Evolutionary conservation across 371 early-diverging fungal species (phyloP), one percentile per base, ranked within the genome.

Genomic region (Lichtheimia hyalospora): DNA sequence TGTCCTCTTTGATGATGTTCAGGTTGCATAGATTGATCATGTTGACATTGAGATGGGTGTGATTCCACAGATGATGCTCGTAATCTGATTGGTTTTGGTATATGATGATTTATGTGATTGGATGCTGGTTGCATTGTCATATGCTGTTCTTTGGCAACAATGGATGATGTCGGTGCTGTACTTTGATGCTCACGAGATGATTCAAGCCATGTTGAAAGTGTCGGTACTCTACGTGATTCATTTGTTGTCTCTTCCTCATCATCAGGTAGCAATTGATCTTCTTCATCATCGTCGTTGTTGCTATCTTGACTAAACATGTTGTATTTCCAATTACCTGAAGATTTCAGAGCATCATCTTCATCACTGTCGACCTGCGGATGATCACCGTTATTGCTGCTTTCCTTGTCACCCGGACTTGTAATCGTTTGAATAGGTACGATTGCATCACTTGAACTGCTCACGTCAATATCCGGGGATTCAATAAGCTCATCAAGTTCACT

Each of bases 271-370:
- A 58, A 52, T 25, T 60, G 60, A 46, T 52, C 20, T 16, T 57
- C 54, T 5, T 41, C 55, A 15, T 51, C 56, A 15, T 39, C 21
- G 12, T 21, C 21, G 13, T 49, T 13, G 21, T 21, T 24, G 49
- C 49, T 27, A 6, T 51, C 60, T 16, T 59, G 55, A 7, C 56
- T 62, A 7, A 39, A 48, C 62, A 58, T 62, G 3, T 52, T 54
- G 51, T 55, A 67, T 16, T 51, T 43, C 67, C 67, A 62, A 21
- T 24, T 28, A 42, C 27, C 28, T 5, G 28, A 27, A 34, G 34
- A 8, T 8, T 8, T 34, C 34, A 34, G 10, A 34, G 34, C 10
- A 34, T 34, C 34, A 25, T 55, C 27, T n/a, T 59, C 57, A 5
- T 62, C 62, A 41, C 24, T 15, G 7, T 58, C 49, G 20, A 18